phyloP scores from a whole-genome alignment of 441 rosid genomes.

The Corymbia citriodora region DNA sequence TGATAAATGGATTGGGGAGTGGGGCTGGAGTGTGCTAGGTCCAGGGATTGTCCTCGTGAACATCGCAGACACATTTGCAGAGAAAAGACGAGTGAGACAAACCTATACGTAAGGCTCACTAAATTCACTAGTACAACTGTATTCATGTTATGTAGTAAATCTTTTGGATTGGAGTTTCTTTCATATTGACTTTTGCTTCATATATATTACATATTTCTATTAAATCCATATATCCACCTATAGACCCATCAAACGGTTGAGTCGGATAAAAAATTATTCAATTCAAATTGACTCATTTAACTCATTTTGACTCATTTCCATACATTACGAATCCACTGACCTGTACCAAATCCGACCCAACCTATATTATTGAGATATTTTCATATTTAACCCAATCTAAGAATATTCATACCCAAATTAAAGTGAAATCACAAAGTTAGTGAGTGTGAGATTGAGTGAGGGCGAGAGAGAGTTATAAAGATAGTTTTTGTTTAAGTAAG shows the following conservation, averaged over 20 bases:
- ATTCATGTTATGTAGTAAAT: background rate
- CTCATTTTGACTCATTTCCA: background rate
- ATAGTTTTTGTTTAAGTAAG: too few relatives aligned
- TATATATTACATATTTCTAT: background rate
- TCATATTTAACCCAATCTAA: background rate
- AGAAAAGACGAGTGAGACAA: background rate
- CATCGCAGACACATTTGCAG: background rate
- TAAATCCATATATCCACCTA: background rate
- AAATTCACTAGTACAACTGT: background rate
- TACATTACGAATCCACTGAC: accelerated
- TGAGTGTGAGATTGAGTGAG: accelerated
- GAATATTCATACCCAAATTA: background rate
- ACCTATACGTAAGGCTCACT: background rate
- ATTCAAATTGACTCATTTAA: background rate
- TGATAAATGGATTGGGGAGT: background rate
- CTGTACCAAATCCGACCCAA: accelerated
- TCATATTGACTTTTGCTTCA: background rate
- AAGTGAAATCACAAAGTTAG: accelerated
- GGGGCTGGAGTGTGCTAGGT: background rate
- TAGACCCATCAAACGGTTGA: background rate
- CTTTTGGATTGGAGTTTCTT: background rate
- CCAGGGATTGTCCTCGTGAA: background rate
- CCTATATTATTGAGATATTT: background rate
- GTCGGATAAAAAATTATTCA: accelerated
- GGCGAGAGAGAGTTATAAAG: background rate